Evolutionary conservation across 1,139 yeast genomes (phyloP).

Genomic region (Petasospora rhodanensis): DNA sequence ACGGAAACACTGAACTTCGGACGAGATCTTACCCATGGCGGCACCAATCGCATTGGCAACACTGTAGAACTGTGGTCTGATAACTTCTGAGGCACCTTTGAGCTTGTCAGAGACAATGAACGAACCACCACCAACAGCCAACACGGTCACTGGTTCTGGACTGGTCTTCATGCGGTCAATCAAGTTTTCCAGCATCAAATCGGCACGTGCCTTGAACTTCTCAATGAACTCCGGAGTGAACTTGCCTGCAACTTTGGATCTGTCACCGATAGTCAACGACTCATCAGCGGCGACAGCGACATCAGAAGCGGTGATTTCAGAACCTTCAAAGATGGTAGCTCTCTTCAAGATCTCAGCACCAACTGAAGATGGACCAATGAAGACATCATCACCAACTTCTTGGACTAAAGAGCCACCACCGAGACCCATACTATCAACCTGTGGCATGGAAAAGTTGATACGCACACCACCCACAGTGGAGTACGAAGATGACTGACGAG

Average conservation of each 20-base stretch:
- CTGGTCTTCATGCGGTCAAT: slow-evolving; percentile 38
- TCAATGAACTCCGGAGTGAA: slow-evolving; percentile 15
- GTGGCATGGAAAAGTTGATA: slow-evolving; percentile 43
- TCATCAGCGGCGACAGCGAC: slow-evolving; percentile 27
- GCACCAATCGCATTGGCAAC: slow-evolving; percentile 45
- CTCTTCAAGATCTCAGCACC: slow-evolving; percentile 32
- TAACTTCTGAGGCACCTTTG: slow-evolving; percentile 36
- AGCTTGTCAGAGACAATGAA: slow-evolving; percentile 34
- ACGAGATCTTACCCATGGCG: slow-evolving; percentile 39
- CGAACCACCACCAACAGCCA: slow-evolving; percentile 42
- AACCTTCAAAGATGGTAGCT: slow-evolving; percentile 36
- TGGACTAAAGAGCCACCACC: slow-evolving; percentile 43
- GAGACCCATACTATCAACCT: slow-evolving; percentile 38
- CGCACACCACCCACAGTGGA: slow-evolving; percentile 39
- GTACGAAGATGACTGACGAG: slow-evolving; percentile 36
- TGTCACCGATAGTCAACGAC: slow-evolving; percentile 21
- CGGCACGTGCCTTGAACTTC: slow-evolving; percentile 25
- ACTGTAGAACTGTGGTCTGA: slow-evolving; percentile 34
- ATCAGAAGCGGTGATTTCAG: slow-evolving; percentile 34
- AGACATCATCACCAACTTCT: slow-evolving; percentile 14
- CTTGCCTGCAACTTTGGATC: slow-evolving; percentile 11
- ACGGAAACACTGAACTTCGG: slow-evolving; percentile 22
- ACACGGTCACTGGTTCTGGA: slow-evolving; percentile 37
- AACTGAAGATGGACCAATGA: slow-evolving; percentile 35
- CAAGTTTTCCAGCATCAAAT: slow-evolving; percentile 30